phyloP scores from a whole-genome alignment of 176 grass and related monocot genomes.

The Aechmea fasciata region DNA sequence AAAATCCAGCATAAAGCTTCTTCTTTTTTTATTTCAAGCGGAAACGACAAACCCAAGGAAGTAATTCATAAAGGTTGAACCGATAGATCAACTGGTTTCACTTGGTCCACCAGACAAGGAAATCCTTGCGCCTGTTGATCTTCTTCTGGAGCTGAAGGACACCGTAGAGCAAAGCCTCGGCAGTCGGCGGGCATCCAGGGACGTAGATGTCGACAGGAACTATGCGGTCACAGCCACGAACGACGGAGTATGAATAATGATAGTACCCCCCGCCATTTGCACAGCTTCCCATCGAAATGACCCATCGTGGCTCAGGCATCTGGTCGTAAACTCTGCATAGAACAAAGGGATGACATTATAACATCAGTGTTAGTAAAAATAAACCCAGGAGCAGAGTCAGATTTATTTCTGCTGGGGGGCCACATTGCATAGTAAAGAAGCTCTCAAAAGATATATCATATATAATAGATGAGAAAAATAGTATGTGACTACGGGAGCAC shows the following conservation, averaged over 20 bases:
- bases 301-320: constrained; percentile 95
- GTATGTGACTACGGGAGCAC: too few relatives aligned
- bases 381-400: too few relatives aligned
- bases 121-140: constrained; percentile 94
- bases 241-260: constrained; percentile 93
- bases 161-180: constrained; percentile 87
- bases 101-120: constrained; percentile 95
- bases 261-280: constrained; percentile 97
- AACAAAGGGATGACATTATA: neutral
- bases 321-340: constrained; percentile 74
- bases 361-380: too few relatives aligned
- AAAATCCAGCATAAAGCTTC: constrained; percentile 2
- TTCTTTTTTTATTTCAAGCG: constrained; percentile 40
- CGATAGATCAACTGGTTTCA: constrained; percentile 20
- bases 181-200: constrained; percentile 88
- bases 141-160: constrained; percentile 98
- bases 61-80: constrained; percentile 10
- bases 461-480: too few relatives aligned
- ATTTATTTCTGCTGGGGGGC: too few relatives aligned
- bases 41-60: constrained; percentile 14
- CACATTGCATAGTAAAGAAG: too few relatives aligned
- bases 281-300: constrained; percentile 96
- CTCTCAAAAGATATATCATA: too few relatives aligned
- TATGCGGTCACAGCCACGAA: constrained; percentile 91
- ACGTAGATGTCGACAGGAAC: constrained; percentile 91